Evolutionary conservation across 257 asterid species (phyloP).

Genomic region (Lavandula angustifolia): DNA sequence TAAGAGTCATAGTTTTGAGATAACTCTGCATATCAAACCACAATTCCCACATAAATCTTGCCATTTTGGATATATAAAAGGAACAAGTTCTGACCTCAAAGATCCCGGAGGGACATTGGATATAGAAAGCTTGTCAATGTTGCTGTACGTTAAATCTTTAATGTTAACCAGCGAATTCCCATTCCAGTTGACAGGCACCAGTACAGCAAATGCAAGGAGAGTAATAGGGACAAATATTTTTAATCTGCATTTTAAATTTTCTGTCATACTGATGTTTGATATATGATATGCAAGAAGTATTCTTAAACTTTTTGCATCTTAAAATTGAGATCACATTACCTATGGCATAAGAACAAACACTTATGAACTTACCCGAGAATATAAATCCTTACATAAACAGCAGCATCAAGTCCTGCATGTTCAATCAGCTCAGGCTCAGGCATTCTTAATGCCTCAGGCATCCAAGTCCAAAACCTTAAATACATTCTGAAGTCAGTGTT

Average conservation of each 20-base stretch:
- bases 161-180: slow-evolving; percentile 53
- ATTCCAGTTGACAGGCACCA: slow-evolving; percentile 89
- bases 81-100: slow-evolving; percentile 49
- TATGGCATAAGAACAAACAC: slow-evolving; percentile 3
- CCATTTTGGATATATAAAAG: slow-evolving; percentile 11
- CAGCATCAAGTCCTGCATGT: slow-evolving; percentile 94
- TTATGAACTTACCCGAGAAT: slow-evolving; percentile 74
- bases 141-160: slow-evolving; percentile 64
- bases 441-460: slow-evolving; percentile 96
- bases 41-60: slow-evolving; percentile 11
- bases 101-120: slow-evolving; percentile 84
- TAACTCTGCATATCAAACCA: slow-evolving; percentile 4
- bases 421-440: slow-evolving; percentile 92
- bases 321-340: background rate
- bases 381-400: slow-evolving; percentile 86
- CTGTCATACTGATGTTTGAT: background rate
- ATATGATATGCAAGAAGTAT: background rate
- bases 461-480: slow-evolving; percentile 85
- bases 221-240: slow-evolving; percentile 87
- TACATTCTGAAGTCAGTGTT: slow-evolving; percentile 66
- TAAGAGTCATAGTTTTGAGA: background rate
- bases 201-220: slow-evolving; percentile 64
- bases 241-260: slow-evolving; percentile 57
- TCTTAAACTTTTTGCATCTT: background rate
- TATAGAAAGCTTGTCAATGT: slow-evolving; percentile 86